Conservation (phyloP, 2,329 filamentous ascomycete genomes). For the Exserohilum turcica region DNA sequence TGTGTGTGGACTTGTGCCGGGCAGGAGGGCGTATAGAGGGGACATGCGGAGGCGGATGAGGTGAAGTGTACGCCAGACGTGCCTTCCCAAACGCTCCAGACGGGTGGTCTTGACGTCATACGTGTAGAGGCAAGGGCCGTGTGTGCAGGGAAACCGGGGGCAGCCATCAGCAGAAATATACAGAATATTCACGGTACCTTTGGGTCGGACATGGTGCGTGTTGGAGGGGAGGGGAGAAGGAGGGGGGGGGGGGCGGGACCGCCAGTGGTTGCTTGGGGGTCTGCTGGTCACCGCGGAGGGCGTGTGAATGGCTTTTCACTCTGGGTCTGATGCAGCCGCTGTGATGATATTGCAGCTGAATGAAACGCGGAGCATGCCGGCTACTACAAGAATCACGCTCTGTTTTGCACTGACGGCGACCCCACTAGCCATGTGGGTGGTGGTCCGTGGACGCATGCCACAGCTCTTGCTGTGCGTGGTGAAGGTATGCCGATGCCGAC, state of each 20-base stretch:
- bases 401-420: neutral
- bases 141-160: neutral
- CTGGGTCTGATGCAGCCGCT: neutral
- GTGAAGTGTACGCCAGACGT: neutral
- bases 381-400: neutral
- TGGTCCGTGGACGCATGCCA: no score
- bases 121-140: neutral
- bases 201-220: no score
- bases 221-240: no score
- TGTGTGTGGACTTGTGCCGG: no score
- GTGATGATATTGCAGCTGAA: neutral
- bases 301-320: neutral
- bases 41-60: neutral
- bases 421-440: neutral
- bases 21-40: no score
- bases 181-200: neutral
- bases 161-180: neutral
- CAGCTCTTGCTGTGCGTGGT: neutral
- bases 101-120: neutral
- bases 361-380: neutral
- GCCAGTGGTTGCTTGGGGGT: neutral
- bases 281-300: neutral
- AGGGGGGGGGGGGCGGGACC: no score
- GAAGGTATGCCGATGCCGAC: neutral
- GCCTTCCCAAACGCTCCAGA: neutral